Evolutionary conservation across 805 yeast genomes (phyloP).

Genomic region (Nakazawaea holstii): DNA sequence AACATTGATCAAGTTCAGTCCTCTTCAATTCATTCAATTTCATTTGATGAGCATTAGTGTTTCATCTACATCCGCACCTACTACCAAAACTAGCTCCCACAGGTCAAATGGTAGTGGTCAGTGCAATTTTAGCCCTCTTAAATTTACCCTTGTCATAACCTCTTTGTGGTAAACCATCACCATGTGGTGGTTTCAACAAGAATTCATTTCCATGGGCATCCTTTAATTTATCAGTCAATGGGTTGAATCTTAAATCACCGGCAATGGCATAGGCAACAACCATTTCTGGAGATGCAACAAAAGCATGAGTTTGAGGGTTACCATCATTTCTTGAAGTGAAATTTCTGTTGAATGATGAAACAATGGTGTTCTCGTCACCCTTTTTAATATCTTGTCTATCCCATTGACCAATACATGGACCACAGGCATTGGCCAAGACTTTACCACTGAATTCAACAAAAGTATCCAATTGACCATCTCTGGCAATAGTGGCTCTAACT

Average conservation of each 20-base stretch:
- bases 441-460: conserved; percentile 86
- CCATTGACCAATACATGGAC: conserved; percentile 99
- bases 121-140: no score
- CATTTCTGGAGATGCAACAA: conserved; percentile 96
- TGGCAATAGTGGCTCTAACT: conserved; percentile 92
- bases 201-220: conserved; percentile 67
- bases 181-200: conserved; percentile 73
- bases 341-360: conserved; percentile 96
- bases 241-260: conserved; percentile 90
- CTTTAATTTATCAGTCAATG: conserved; percentile 77
- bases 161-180: conserved; percentile 74
- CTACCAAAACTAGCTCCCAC: no score
- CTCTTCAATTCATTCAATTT: no score
- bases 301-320: conserved; percentile 95
- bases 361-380: conserved; percentile 77
- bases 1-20: no score
- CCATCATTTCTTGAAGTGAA: conserved; percentile 98
- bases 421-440: conserved; percentile 96
- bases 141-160: conserved; percentile 60
- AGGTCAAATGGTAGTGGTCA: no score
- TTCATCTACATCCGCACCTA: no score
- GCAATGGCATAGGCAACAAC: conserved; percentile 96
- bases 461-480: conserved; percentile 83
- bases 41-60: no score
- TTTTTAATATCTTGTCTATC: conserved; percentile 74